Conservation (phyloP, 2,329 filamentous ascomycete genomes). For the Fusarium floridanum region DNA sequence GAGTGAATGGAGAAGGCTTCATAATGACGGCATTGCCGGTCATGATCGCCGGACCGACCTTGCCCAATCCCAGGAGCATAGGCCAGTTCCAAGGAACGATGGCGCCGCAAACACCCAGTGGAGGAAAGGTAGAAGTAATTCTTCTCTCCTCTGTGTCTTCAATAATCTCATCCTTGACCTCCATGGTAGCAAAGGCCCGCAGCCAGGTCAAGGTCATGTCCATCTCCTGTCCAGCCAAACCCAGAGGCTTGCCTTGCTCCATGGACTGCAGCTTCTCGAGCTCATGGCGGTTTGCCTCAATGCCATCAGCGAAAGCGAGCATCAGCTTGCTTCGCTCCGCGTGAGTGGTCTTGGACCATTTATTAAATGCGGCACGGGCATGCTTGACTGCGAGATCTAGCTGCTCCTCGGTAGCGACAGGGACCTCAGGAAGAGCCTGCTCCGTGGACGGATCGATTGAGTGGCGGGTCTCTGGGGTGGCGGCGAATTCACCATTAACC, state of each 20-base stretch:
- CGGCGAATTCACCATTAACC: slow-evolving; percentile 42
- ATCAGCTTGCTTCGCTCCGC: slow-evolving; percentile 45
- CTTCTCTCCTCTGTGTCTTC: slow-evolving; percentile 33
- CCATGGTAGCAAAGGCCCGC: slow-evolving; percentile 1
- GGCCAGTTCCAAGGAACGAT: slow-evolving; percentile 45
- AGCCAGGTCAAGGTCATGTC: slow-evolving; percentile 5
- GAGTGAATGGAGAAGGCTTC: slow-evolving; percentile 70
- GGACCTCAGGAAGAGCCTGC: slow-evolving; percentile 48
- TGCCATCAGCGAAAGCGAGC: slow-evolving; percentile 43
- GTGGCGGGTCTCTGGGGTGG: slow-evolving; percentile 34
- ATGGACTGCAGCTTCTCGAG: slow-evolving; percentile 39
- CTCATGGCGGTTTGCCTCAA: slow-evolving; percentile 42
- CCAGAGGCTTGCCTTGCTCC: slow-evolving; percentile 46
- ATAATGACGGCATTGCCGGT: slow-evolving; percentile 69
- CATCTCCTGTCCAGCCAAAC: slow-evolving; percentile 16
- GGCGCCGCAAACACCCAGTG: slow-evolving; percentile 33
- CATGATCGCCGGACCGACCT: slow-evolving; percentile 68
- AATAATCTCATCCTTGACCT: slow-evolving; percentile 29
- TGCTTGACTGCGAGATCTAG: slow-evolving; percentile 48
- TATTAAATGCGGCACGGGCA: slow-evolving; percentile 46
- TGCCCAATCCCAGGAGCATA: slow-evolving; percentile 49
- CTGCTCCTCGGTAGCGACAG: slow-evolving; percentile 46
- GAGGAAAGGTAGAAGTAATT: background rate
- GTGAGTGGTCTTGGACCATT: slow-evolving; percentile 46
- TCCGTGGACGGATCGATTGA: slow-evolving; percentile 49